Evolutionary conservation across 176 grass and related monocot genomes (phyloP).

Genomic region (Carex scoparia): DNA sequence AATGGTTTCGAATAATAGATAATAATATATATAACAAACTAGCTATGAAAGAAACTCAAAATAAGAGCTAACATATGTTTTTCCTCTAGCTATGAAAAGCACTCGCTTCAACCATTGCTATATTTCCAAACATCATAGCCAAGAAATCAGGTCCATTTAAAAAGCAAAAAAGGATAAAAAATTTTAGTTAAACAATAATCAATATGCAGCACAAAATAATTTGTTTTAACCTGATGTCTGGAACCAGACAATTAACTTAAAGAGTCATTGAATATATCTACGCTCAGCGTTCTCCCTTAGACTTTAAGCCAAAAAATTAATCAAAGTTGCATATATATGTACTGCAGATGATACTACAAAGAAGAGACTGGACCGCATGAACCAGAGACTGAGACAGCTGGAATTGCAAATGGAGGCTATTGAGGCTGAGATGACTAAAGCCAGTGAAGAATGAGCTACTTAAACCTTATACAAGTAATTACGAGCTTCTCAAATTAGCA

Average conservation of each 20-base stretch:
- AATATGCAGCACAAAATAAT: not conserved
- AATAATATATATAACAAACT: not conserved
- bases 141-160: not conserved
- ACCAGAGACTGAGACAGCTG: slow-evolving; percentile 54
- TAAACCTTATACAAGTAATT: not conserved
- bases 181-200: too few relatives aligned
- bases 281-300: not conserved
- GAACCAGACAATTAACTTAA: not conserved
- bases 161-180: not conserved
- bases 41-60: not conserved
- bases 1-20: not conserved
- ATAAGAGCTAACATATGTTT: not conserved
- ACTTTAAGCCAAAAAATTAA: not conserved
- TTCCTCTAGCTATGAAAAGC: not conserved
- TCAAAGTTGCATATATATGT: not conserved
- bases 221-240: not conserved
- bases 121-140: not conserved
- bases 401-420: slow-evolving; percentile 83
- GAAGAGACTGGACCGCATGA: slow-evolving; percentile 53
- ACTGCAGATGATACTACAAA: slow-evolving; percentile 50
- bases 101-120: not conserved
- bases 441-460: slow-evolving; percentile 21
- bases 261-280: not conserved
- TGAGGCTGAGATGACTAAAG: slow-evolving; percentile 66
- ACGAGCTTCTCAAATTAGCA: not conserved